Evolutionary conservation across 2,329 filamentous ascomycete genomes (phyloP).

Genomic region (Parastagonospora nodorum): DNA sequence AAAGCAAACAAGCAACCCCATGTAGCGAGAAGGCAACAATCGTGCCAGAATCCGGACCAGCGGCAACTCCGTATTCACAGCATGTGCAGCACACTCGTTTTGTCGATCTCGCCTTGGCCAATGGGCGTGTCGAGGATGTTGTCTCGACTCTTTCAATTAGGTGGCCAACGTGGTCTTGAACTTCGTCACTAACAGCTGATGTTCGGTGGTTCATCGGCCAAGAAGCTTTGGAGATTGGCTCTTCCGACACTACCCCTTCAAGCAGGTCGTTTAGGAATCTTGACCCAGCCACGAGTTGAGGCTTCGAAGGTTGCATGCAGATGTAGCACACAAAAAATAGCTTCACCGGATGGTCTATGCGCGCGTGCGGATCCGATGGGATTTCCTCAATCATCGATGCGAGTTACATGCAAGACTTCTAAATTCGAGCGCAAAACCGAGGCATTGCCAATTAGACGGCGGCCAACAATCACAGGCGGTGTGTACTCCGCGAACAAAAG

Average conservation of each 20-base stretch:
- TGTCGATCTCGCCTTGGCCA: neutral
- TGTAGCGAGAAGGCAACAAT: too few relatives aligned
- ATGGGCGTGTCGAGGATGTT: neutral
- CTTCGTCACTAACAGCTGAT: neutral
- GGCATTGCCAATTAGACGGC: neutral
- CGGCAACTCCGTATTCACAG: too few relatives aligned
- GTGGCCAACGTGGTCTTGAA: neutral
- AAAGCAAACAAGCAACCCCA: too few relatives aligned
- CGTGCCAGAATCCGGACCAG: too few relatives aligned
- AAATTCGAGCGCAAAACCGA: too few relatives aligned
- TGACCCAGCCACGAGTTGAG: constrained; percentile 9
- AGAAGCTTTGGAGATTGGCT: neutral
- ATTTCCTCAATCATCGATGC: neutral
- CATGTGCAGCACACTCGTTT: neutral
- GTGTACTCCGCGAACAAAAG: neutral
- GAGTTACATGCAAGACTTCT: neutral
- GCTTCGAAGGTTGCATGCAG: constrained; percentile 3
- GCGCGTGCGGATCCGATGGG: neutral
- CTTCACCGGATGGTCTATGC: constrained; percentile 1
- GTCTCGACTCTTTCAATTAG: neutral
- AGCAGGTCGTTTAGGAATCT: neutral
- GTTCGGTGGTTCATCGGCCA: neutral
- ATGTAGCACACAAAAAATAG: neutral
- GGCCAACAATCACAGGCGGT: neutral
- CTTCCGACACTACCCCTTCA: neutral